Base-by-base conservation (phyloP, 495 filamentous ascomycete species). In the Penicillium angulare region DNA sequence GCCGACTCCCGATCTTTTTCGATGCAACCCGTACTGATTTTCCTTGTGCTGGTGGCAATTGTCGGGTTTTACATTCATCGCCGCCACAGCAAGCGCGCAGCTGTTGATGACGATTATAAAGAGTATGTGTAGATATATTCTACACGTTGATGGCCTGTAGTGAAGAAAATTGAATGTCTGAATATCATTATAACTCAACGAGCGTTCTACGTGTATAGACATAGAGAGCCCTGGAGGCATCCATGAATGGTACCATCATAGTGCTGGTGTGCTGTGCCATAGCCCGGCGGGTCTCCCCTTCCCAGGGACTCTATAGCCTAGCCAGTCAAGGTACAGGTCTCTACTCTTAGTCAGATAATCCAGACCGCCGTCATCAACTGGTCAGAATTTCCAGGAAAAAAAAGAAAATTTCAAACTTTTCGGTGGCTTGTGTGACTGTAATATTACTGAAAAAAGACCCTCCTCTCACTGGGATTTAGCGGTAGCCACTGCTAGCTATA, bases 21-120 rank as follows among this genome's bases (percentile, higher is more conserved):
- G n/a, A 44, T 73, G 40, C 71, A 71, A 33, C 74, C 73, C 55
- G 16, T 77, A 8, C 57, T 71, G 40, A 63, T 79, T 52, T 53
- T 79, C 33, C 64, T 68, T 13, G 63, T 70, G 18, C 60, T 80
- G 16, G 53, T 73, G 43, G 68, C 59, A 7, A 52, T 73, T 31
- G 65, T 73, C 18, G 65, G 66, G 21, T 46, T 71, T 45, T 78
- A 68, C 50, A 7, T 80, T 47, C 53, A 49, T 27, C 52, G 55
- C 39, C 57, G 62, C 26, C 50, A 49, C 47, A 62, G 44, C 56
- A 50, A 55, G 47, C 53, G 60, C 36, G 35, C 26, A 13, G 22
- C 56, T 24, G 32, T 18, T 15, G 44, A 47, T 15, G 44, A 47
- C 21, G 32, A 47, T 18, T 45, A 45, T 13, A 45, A 45, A 27